These are phyloP conservation scores for Beauveria asiatica DNA, from an alignment of 2,329 filamentous ascomycete genomes.

Conservation along the genomic window DNA sequence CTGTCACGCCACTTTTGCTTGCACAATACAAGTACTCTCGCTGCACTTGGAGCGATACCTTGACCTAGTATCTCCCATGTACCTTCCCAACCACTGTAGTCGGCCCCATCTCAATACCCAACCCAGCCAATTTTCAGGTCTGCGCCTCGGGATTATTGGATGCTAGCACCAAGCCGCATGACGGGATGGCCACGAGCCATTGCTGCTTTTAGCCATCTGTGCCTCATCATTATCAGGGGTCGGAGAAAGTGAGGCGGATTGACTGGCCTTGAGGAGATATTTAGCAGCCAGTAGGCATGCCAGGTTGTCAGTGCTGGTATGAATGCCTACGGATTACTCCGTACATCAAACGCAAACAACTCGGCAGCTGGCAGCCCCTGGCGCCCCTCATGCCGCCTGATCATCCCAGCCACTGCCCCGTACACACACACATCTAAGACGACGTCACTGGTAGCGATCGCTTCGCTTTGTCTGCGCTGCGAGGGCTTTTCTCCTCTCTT, in stretches of 20 bases:
- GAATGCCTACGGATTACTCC: too few species aligned
- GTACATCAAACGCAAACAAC: neutral
- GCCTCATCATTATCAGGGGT: neutral
- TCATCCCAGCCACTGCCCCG: neutral
- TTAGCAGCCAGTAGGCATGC: neutral
- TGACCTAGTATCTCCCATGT: conserved; percentile 1
- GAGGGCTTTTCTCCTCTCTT: neutral
- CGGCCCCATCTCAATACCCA: neutral
- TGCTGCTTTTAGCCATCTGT: neutral
- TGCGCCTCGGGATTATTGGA: neutral
- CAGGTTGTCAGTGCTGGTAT: neutral
- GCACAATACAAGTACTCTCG: neutral
- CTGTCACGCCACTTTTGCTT: conserved; percentile 5
- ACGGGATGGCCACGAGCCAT: conserved; percentile 1
- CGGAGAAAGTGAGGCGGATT: neutral
- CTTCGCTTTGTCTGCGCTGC: neutral
- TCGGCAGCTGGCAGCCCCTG: neutral
- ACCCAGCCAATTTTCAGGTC: neutral
- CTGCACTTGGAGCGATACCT: neutral
- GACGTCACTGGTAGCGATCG: neutral
- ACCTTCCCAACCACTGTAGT: neutral
- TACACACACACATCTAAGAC: neutral
- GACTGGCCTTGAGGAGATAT: neutral
- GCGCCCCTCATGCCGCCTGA: neutral
- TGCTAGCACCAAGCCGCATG: neutral